A percentile compares a stretch with the other conserved stretches of the same genome.
These are phyloP conservation scores for Coemansia sp. DNA, from an alignment of 192 early-diverging fungal genomes.

Conservation along the genomic window DNA sequence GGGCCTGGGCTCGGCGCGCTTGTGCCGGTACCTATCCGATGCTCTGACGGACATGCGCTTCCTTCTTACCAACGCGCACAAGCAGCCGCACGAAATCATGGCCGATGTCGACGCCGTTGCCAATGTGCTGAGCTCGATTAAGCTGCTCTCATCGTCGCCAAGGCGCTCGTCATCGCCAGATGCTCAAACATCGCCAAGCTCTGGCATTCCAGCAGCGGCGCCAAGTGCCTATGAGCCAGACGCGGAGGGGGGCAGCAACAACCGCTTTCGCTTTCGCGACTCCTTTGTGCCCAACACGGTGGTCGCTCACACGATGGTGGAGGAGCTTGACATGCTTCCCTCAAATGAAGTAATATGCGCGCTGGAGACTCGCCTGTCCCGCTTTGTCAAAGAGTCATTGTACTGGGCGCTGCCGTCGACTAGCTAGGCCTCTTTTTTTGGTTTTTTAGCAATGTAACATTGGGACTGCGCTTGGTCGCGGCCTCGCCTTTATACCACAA, in stretches of 20 bases:
- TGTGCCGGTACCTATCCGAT: slow-evolving; percentile 62
- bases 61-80: slow-evolving; percentile 48
- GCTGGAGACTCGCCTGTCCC: slow-evolving; percentile 47
- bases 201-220: not conserved
- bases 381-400: slow-evolving; percentile 52
- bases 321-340: slow-evolving; percentile 46
- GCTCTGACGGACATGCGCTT: slow-evolving; percentile 71
- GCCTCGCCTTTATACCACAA: not conserved
- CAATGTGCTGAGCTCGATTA: slow-evolving; percentile 45
- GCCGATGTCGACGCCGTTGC: slow-evolving; percentile 53
- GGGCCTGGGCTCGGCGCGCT: slow-evolving; percentile 47
- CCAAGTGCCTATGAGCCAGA: not conserved
- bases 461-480: not conserved
- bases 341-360: slow-evolving; percentile 52
- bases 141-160: slow-evolving; percentile 44
- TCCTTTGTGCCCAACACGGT: slow-evolving; percentile 11
- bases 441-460: not conserved
- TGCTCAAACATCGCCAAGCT: not conserved
- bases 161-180: slow-evolving; percentile 15
- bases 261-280: slow-evolving; percentile 22
- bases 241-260: not conserved
- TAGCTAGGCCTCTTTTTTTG: slow-evolving; percentile 7
- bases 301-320: slow-evolving; percentile 28
- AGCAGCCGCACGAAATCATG: slow-evolving; percentile 52
- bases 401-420: slow-evolving; percentile 52